phyloP scores from a whole-genome alignment of 768 basidiomycete genomes.

The Podaxis sp. region DNA sequence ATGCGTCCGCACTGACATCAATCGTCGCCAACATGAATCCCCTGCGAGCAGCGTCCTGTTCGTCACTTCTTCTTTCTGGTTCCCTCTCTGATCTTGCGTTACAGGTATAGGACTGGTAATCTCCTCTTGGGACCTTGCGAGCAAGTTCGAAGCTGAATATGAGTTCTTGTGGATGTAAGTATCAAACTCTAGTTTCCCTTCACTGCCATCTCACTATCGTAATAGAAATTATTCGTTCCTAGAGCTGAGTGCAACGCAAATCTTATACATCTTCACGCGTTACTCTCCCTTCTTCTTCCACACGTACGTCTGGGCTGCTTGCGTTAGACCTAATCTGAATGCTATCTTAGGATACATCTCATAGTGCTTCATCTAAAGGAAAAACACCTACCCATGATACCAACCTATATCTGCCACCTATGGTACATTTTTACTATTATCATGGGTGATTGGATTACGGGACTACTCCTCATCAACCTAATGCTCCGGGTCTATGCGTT shows the following conservation, averaged over 20 bases:
- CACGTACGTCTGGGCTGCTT: too few species aligned
- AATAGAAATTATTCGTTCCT: neutral
- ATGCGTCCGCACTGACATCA: neutral
- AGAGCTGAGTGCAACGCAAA: neutral
- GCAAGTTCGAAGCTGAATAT: neutral
- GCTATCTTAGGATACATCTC: neutral
- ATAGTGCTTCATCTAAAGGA: neutral
- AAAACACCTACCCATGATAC: neutral
- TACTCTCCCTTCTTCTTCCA: neutral
- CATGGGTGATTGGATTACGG: neutral
- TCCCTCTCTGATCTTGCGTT: neutral
- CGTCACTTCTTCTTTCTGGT: neutral
- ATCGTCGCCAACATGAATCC: too few species aligned
- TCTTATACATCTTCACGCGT: conserved; percentile 5
- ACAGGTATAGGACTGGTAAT: neutral
- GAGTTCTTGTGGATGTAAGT: neutral
- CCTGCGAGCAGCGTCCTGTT: neutral
- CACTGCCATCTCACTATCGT: neutral
- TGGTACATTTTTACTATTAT: neutral
- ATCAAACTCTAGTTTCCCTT: neutral
- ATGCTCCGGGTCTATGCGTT: conserved; percentile 5
- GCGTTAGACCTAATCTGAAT: too few species aligned
- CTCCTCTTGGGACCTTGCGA: neutral
- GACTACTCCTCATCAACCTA: neutral
- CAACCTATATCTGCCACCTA: neutral